Evolutionary conservation across 495 filamentous ascomycete genomes (phyloP), one percentile per base, ranked within the genome.

Genomic region (Hypoxylon lienhwacheense): DNA sequence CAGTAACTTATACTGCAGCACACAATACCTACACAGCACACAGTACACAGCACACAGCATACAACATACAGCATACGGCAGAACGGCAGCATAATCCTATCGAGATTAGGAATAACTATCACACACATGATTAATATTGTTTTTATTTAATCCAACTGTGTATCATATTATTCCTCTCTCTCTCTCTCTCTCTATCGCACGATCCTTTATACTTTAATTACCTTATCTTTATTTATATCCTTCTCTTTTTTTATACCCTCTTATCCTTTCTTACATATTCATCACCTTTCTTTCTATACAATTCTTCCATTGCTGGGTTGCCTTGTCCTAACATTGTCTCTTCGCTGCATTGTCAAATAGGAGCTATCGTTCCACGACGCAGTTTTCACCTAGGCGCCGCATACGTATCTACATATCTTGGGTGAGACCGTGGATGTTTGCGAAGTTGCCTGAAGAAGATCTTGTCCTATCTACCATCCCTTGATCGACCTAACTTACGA

Each of bases 321-420:
- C 28, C 28, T 31, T 7, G 12, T 11, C 28, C 28, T 11, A 7
- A 31, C 12, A 11, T 28, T 31, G 2, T 31, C 28, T 25, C 17
- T 43, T 41, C 43, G 29, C 31, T 37, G 36, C 53, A 44, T 48
- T 35, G 53, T 43, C 36, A 48, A 16, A 22, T 12, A 22, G 24
- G 29, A 46, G 29, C 21, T 28, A 20, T 19, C 15, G 43, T 40
- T 21, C 28, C 35, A 34, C 42, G 26, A 15, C 21, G 22, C 22
- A 29, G n/a, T 31, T 24, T 43, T 16, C 36, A 36, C 5, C 43
- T 20, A n/a, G 37, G 15, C 15, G 50, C 32, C 31, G 19, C 43
- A n/a, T n/a, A n/a, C n/a, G n/a, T n/a, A n/a, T n/a, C n/a, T n/a
- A n/a, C n/a, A n/a, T n/a, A n/a, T n/a, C n/a, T n/a, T n/a, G n/a